Percentiles rank a stretch among this genome's conserved stretches.
These are phyloP conservation scores for Neonectria hederae DNA, from an alignment of 2,329 filamentous ascomycete genomes.

Conservation along the genomic window DNA sequence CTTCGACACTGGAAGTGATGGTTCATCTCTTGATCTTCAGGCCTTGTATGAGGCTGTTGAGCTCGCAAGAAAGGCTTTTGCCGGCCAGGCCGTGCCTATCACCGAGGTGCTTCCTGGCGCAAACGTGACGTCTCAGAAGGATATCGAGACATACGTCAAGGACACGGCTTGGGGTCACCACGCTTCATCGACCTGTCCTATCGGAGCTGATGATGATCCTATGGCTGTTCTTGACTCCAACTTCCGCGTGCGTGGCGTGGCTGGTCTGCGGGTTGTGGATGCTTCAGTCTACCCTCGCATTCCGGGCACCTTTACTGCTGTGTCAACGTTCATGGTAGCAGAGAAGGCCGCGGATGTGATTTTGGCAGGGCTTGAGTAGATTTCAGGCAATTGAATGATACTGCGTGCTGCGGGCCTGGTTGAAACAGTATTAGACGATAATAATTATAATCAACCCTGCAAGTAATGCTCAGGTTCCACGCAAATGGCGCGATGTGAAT, in stretches of 20 bases:
- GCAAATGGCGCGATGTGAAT: neutral
- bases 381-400: too few relatives aligned
- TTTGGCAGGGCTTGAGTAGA: slow-evolving; percentile 15
- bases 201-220: slow-evolving; percentile 44
- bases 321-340: slow-evolving; percentile 46
- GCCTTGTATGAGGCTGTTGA: slow-evolving; percentile 65
- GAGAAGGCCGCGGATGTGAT: slow-evolving; percentile 49
- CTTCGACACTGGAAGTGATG: slow-evolving; percentile 61
- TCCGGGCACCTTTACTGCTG: slow-evolving; percentile 47
- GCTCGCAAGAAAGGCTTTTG: slow-evolving; percentile 57
- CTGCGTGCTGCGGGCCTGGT: neutral
- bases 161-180: slow-evolving; percentile 48
- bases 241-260: slow-evolving; percentile 57
- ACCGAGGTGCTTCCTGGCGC: slow-evolving; percentile 33
- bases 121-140: slow-evolving; percentile 26
- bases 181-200: slow-evolving; percentile 47
- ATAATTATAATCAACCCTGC: neutral
- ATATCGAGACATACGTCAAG: slow-evolving; percentile 40
- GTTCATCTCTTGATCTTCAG: slow-evolving; percentile 59
- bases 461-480: neutral
- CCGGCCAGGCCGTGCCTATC: slow-evolving; percentile 34
- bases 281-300: slow-evolving; percentile 55
- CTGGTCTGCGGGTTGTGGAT: slow-evolving; percentile 57
- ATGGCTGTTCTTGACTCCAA: slow-evolving; percentile 58
- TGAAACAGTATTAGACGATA: neutral